Evolutionary conservation across 495 filamentous ascomycete genomes (phyloP).

Genomic region (Penicillium bialowiezense): DNA sequence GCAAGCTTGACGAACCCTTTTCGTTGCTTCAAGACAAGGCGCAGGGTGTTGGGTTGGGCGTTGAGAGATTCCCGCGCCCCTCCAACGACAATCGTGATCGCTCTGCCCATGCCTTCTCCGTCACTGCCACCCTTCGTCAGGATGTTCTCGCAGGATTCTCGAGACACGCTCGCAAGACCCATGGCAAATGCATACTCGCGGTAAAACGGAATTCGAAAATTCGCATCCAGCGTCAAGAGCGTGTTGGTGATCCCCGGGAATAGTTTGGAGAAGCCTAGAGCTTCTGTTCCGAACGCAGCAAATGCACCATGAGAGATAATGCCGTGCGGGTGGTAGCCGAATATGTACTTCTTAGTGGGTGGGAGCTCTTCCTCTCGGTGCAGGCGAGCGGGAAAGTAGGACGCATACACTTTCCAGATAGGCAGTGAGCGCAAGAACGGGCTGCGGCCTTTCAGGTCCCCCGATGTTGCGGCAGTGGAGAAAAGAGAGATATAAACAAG

Average conservation of each 20-base stretch:
- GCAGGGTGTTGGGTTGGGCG: slow-evolving; percentile 69
- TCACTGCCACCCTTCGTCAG: slow-evolving; percentile 74
- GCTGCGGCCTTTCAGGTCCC: slow-evolving; percentile 69
- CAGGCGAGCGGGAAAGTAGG: slow-evolving; percentile 85
- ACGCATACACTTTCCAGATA: slow-evolving; percentile 85
- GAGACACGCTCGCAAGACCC: slow-evolving; percentile 84
- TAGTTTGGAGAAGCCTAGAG: slow-evolving; percentile 79
- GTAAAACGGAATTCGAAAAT: slow-evolving; percentile 93
- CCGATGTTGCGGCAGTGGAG: slow-evolving; percentile 71
- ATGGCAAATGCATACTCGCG: slow-evolving; percentile 85
- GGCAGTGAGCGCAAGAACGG: slow-evolving; percentile 68
- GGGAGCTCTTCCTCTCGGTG: slow-evolving; percentile 77
- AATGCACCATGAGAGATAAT: slow-evolving; percentile 97
- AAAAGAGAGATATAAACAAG: slow-evolving; percentile 76
- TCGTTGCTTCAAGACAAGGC: slow-evolving; percentile 73
- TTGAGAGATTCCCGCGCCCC: slow-evolving; percentile 90
- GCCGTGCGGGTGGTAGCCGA: slow-evolving; percentile 96
- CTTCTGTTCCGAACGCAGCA: slow-evolving; percentile 87
- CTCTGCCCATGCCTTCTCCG: slow-evolving; percentile 87
- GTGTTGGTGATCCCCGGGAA: slow-evolving; percentile 97
- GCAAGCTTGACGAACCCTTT: slow-evolving; percentile 95
- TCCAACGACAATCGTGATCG: slow-evolving; percentile 93
- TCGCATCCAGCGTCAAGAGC: slow-evolving; percentile 82
- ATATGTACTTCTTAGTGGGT: slow-evolving; percentile 89
- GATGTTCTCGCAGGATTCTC: slow-evolving; percentile 85